Conservation (phyloP, 2,329 filamentous ascomycete species). For the Botrytis pseudocinerea region DNA sequence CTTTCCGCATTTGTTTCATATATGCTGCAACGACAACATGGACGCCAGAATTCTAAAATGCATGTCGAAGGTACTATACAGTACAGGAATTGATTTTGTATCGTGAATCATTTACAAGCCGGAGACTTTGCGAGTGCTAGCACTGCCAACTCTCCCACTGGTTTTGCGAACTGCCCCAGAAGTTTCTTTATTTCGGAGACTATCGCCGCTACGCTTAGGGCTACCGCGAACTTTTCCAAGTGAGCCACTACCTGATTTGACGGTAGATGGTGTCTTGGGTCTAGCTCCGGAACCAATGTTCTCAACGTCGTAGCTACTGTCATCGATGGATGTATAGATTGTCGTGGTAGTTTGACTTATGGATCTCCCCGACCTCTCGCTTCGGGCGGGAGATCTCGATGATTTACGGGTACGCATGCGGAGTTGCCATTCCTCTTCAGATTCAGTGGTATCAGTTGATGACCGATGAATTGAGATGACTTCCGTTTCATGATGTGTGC, state of each 20-base stretch:
- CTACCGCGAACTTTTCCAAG: constrained; percentile 63
- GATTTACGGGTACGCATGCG: constrained; percentile 70
- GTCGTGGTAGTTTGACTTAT: constrained; percentile 75
- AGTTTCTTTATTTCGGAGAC: constrained; percentile 53
- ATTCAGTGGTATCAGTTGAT: constrained; percentile 71
- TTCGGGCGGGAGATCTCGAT: constrained; percentile 61
- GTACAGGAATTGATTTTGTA: constrained; percentile 32
- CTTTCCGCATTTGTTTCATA: constrained; percentile 19
- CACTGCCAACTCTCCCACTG: constrained; percentile 64
- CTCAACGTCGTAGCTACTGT: constrained; percentile 69
- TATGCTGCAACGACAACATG: constrained; percentile 20
- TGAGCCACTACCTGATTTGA: constrained; percentile 53
- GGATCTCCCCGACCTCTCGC: constrained; percentile 58
- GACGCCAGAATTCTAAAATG: constrained; percentile 22
- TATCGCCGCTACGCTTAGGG: constrained; percentile 55
- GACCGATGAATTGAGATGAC: constrained; percentile 61
- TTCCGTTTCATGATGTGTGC: constrained; percentile 57
- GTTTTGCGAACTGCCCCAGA: constrained; percentile 60
- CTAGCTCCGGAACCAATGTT: constrained; percentile 57
- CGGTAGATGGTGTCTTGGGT: constrained; percentile 56
- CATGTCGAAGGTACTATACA: constrained; percentile 34
- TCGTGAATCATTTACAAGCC: constrained; percentile 34
- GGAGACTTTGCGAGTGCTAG: constrained; percentile 45
- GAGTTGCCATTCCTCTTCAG: constrained; percentile 69
- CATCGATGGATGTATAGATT: constrained; percentile 63